A percentile compares a stretch with the other conserved stretches of the same genome.
These are phyloP conservation scores for Pestalotiopsis sp. DNA, from an alignment of 2,329 filamentous ascomycete species.

Conservation along the genomic window DNA sequence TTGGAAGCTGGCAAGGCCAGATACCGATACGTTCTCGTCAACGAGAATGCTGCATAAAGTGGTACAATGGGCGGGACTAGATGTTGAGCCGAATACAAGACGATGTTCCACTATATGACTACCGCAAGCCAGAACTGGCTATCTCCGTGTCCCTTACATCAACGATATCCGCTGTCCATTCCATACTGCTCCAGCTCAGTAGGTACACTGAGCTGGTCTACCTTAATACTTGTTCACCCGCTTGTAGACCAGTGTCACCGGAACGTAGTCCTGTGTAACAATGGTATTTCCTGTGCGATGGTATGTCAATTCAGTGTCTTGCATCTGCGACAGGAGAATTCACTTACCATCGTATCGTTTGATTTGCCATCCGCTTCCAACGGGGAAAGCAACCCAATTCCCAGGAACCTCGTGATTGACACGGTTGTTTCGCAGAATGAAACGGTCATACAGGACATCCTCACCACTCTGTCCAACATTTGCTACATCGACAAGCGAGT, in stretches of 20 bases:
- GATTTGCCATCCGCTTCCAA: conserved; percentile 28
- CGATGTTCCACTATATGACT: too few relatives aligned
- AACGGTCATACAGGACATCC: conserved; percentile 35
- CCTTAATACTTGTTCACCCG: background rate
- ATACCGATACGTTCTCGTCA: conserved; percentile 30
- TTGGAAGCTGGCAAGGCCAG: conserved; percentile 46
- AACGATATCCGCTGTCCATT: background rate
- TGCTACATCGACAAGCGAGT: conserved; percentile 34
- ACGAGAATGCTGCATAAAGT: conserved; percentile 18
- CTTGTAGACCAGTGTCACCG: conserved; percentile 35
- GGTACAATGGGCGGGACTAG: conserved; percentile 3
- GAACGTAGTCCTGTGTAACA: conserved; percentile 34
- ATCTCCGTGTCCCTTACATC: background rate
- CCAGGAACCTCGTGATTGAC: conserved; percentile 24
- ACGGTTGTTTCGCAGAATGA: conserved; percentile 26
- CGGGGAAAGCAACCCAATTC: conserved; percentile 39
- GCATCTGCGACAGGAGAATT: background rate
- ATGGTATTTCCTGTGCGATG: conserved; percentile 21
- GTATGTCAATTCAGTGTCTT: background rate
- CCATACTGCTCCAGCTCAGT: background rate
- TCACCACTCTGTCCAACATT: conserved; percentile 33
- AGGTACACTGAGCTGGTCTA: background rate
- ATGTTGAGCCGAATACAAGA: background rate
- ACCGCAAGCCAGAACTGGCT: too few relatives aligned
- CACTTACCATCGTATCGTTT: conserved; percentile 41